These are phyloP conservation scores for Tetradesmus lagerheimii DNA, from an alignment of 139 green algal genomes.

Conservation along the genomic window DNA sequence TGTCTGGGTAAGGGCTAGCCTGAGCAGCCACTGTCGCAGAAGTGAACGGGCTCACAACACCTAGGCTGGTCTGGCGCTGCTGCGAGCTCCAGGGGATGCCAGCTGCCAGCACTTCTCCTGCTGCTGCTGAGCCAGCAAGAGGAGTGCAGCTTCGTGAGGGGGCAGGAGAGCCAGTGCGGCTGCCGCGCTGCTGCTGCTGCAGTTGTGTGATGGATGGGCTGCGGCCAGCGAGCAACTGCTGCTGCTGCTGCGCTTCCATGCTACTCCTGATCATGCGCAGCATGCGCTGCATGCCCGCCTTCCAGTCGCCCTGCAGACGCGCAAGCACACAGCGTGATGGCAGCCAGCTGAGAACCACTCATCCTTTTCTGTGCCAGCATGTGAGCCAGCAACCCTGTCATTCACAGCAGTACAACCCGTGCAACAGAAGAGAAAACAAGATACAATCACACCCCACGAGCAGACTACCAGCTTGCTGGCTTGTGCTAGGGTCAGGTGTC, in stretches of 20 bases:
- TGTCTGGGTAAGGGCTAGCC: background rate
- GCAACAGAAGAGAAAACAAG: too few species aligned
- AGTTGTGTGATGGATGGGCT: background rate
- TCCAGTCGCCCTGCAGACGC: slow-evolving; percentile 17
- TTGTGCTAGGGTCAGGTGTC: too few species aligned
- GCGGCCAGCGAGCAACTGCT: background rate
- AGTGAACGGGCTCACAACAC: background rate
- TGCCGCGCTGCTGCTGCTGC: slow-evolving; percentile 8
- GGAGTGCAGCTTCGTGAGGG: background rate
- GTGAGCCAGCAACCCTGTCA: too few species aligned
- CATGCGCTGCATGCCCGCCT: slow-evolving; percentile 32
- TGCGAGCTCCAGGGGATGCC: background rate
- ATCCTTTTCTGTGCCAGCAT: slow-evolving; percentile 24
- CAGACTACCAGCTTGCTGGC: too few species aligned
- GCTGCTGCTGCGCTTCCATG: slow-evolving; percentile 13
- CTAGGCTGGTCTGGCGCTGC: background rate
- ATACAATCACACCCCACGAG: too few species aligned
- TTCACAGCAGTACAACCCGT: too few species aligned
- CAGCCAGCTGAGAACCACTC: too few species aligned
- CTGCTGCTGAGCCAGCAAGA: background rate
- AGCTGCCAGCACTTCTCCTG: background rate
- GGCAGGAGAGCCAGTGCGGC: background rate
- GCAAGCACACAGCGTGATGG: background rate
- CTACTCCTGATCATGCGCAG: background rate
- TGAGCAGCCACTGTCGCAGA: background rate